Evolutionary conservation across 805 yeast species (phyloP), one percentile per base, ranked within the genome.

Genomic region (Lipomyces lipofer): DNA sequence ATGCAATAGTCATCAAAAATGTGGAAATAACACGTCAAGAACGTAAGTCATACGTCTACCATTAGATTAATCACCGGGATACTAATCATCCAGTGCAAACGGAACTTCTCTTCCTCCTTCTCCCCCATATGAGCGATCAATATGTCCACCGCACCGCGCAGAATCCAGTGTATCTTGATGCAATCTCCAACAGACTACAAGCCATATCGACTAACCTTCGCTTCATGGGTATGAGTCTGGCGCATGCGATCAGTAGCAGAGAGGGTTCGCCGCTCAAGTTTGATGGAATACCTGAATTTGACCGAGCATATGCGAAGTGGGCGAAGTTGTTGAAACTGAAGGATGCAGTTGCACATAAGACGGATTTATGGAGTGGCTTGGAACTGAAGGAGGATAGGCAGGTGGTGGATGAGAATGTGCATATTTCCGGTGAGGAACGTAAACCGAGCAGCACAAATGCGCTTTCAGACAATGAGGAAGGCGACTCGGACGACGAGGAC

Each of bases 151-250:
- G 19, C 22, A 27, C 42, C 3, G 36, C 81, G 3, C 66, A 63
- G 10, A 69, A 75, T 7, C 50, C 69, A 1, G 49, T 49, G 0
- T 84, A 84, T 61, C 66, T 84, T 13, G 65, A 71, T 22, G 75
- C 81, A 0, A 73, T 86, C n/a, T 77, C 86, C 0, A 69, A 74
- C 47, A 72, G 84, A 33, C 71, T 86, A n/a, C 75, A 74, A 24
- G 78, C 85, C 0, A 73, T 74, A 43, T 74, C 81, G 1, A 63
- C 67, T 1, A 65, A 63, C n/a, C 68, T 76, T 1, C 75, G 87
- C 51, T 64, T 73, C 12, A 67, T 83, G 29, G 90, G 84, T 0
- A 79, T 85, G 67, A 63, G 77, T 13, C 66, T 85, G 5, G 88
- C 87, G 0, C 85, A 84, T 62, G 63, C 61, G 1, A 13, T 66